These are phyloP conservation scores for Ensete ventricosum DNA, from an alignment of 176 grass and related monocot species.

Conservation along the genomic window DNA sequence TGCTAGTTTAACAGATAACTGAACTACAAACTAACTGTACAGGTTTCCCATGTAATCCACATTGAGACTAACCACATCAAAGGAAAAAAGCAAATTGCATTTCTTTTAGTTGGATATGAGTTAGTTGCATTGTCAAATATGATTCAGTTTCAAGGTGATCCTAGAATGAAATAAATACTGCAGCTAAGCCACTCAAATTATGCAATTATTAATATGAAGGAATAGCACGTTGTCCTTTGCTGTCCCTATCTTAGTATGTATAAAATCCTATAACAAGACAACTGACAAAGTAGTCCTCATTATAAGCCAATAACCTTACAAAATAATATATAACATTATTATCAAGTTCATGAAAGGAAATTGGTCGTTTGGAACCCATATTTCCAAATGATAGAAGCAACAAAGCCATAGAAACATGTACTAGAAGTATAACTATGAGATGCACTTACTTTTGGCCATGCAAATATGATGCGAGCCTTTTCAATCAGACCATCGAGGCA, in stretches of 20 bases:
- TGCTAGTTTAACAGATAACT: not conserved
- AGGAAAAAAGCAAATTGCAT: not conserved
- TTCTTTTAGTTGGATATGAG: too few relatives aligned
- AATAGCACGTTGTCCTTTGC: not conserved
- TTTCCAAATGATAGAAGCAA: not conserved
- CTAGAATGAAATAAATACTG: constrained; percentile 1
- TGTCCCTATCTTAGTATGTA: too few relatives aligned
- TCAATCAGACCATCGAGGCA: constrained; percentile 69
- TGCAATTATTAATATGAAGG: too few relatives aligned
- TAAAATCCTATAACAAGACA: too few relatives aligned
- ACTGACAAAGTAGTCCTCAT: not conserved
- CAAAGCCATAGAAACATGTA: not conserved
- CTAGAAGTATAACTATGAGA: constrained; percentile 10
- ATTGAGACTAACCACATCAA: not conserved
- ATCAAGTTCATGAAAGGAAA: too few relatives aligned
- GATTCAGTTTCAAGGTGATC: not conserved
- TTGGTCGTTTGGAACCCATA: not conserved
- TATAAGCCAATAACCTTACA: constrained; percentile 8
- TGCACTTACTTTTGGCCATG: constrained; percentile 77
- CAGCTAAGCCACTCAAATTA: too few relatives aligned
- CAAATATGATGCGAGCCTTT: constrained; percentile 44
- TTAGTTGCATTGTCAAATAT: not conserved
- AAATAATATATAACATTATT: not conserved
- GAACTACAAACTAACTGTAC: not conserved
- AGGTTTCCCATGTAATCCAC: not conserved